Evolutionary conservation across 345 rosid genomes (phyloP).

Genomic region (Eucalyptus lansdowneana): DNA sequence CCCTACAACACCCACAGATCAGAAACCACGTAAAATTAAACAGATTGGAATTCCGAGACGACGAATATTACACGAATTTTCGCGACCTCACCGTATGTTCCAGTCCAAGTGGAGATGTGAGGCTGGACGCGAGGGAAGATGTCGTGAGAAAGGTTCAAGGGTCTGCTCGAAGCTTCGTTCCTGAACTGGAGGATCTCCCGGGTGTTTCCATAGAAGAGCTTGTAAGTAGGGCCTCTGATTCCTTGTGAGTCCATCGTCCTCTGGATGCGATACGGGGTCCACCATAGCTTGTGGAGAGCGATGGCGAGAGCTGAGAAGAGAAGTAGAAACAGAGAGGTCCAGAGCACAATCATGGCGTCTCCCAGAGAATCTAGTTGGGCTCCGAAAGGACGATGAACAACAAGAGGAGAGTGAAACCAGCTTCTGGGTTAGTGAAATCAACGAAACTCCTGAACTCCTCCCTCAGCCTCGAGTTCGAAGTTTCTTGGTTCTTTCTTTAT

Average conservation of each 20-base stretch:
- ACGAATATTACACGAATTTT: not conserved
- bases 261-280: slow-evolving; percentile 7
- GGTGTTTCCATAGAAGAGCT: slow-evolving; percentile 3
- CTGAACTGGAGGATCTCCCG: not conserved
- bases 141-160: slow-evolving; percentile 8
- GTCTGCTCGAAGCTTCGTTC: not conserved
- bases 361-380: not conserved
- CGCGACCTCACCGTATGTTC: not conserved
- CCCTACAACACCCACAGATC: not conserved
- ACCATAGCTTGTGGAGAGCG: slow-evolving; percentile 9
- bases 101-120: slow-evolving; percentile 14
- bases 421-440: not conserved
- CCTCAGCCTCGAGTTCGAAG: too few relatives aligned
- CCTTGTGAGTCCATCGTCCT: not conserved
- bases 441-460: too few relatives aligned
- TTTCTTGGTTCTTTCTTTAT: not conserved
- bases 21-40: not conserved
- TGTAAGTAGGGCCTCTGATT: slow-evolving; percentile 10
- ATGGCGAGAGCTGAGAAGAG: not conserved
- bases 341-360: not conserved
- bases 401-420: not conserved
- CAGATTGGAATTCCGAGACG: not conserved
- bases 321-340: not conserved
- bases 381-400: not conserved
- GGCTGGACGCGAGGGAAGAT: slow-evolving; percentile 7